Conservation (phyloP, 495 filamentous ascomycete genomes). For the Penicillium chermesinum region DNA sequence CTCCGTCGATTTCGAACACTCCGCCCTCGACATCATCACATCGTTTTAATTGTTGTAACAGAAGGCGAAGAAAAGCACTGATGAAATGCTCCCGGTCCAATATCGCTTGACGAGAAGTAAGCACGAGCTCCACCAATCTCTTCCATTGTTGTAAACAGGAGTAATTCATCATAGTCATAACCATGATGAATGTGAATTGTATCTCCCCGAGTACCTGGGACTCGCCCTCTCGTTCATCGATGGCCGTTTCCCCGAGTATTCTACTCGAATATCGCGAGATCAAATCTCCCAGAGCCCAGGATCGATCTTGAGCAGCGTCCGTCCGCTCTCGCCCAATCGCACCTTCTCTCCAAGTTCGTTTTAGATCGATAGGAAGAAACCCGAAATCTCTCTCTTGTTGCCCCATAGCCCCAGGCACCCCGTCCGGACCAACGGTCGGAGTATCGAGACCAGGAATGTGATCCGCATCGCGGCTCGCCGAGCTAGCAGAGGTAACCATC, state of each 20-base stretch:
- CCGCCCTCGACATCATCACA: conserved; percentile 63
- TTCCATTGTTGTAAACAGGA: conserved; percentile 90
- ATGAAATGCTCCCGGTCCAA: conserved; percentile 54
- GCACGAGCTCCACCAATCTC: conserved; percentile 61
- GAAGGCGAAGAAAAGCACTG: conserved; percentile 50
- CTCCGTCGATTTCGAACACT: conserved; percentile 47
- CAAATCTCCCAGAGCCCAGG: conserved; percentile 60
- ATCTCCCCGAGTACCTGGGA: conserved; percentile 72
- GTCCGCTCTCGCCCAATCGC: conserved; percentile 68
- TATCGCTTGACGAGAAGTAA: conserved; percentile 63
- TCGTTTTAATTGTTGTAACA: conserved; percentile 68
- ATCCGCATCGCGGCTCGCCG: conserved; percentile 41
- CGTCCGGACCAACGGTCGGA: conserved; percentile 9
- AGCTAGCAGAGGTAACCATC: conserved; percentile 45
- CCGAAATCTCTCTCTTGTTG: conserved; percentile 40
- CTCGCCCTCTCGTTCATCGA: conserved; percentile 24
- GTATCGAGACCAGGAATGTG: conserved; percentile 45
- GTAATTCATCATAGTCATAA: conserved; percentile 74
- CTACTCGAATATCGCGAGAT: conserved; percentile 30
- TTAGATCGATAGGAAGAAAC: conserved; percentile 47
- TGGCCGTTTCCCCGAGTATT: conserved; percentile 7
- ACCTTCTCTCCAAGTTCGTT: conserved; percentile 62
- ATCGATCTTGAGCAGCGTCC: conserved; percentile 64
- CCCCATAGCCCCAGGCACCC: conserved; percentile 1
- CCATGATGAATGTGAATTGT: conserved; percentile 78